Evolutionary conservation across 345 rosid genomes (phyloP), one percentile per base, ranked within the genome.

Genomic region (Moricandia arvensis): DNA sequence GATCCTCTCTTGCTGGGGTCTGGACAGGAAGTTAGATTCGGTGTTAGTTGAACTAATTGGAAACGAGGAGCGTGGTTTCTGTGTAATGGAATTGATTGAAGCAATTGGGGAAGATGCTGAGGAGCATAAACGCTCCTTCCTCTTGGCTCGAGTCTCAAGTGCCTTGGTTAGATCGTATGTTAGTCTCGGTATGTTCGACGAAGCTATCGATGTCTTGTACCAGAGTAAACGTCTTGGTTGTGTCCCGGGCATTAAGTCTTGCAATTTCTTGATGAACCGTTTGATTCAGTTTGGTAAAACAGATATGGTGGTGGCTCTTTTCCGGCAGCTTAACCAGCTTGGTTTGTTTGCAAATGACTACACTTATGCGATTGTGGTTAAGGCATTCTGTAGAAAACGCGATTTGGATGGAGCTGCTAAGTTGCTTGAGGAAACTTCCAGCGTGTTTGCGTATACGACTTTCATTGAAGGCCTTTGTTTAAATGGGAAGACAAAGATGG

Each of bases 391-490:
- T 80, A 83, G 73, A 26, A 79, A 78, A 69, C 91, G 94, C 24
- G 76, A 80, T 77, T 75, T 85, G 53, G 86, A 80, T 43, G 81
- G 83, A 64, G 94, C 87, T 0, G 21, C 41, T 2, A 47, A 66
- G 24, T 80, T 88, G 73, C 80, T 93, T 24, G 17, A 2, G 30
- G 75, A 87, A 8, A 74, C 62, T 26, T 63, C 87, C 7, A 82
- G 55, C 59, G 71, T 79, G 57, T 88, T 82, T 85, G 83, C 85
- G 59, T 87, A 82, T 76, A 68, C 76, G 3, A 81, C 90, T 45
- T 88, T 73, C 61, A 85, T 91, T 4, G 87, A 87, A 83, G 96
- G 93, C 41, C 88, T 91, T 63, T 88, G 96, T 75, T 43, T 53
- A 59, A 80, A 82, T 78, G 61, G 74, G n/a, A 71, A 38, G 75